Evolutionary conservation across 805 yeast species (phyloP), one percentile per base, ranked within the genome.

Genomic region (Diddensiella caesifluorescens): DNA sequence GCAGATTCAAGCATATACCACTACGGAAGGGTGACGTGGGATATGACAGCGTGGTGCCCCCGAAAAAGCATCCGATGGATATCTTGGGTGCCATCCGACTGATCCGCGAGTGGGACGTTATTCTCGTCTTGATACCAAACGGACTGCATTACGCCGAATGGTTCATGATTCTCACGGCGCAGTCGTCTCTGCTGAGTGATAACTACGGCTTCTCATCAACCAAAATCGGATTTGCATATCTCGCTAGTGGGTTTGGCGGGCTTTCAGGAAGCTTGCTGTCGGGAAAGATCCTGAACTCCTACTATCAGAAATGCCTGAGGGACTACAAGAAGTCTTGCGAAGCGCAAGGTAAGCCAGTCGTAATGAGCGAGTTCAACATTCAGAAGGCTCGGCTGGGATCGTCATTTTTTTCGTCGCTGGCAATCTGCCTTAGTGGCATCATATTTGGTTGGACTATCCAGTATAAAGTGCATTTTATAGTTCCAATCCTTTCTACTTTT

Each of bases 371-470:
- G 6, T 77, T 81, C 54, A 73, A 81, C 53, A 67, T 79, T 27
- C 68, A 77, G 41, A 63, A 62, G 36, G 74, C 82, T 0, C 68
- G 92, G 45, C 53, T 82, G 7, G 63, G 68, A n/a, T 65, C 73
- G 5, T 65, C 69, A 4, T 54, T 64, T 6, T 45, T 69, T 13
- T 74, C 83, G 2, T 58, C 75, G 2, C 29, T 62, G 2, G 27
- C 75, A 4, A 54, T 73, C 3, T 49, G 60, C 21, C 68, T 67
- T 0, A 68, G 72, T 5, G 51, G 74, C 0, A 45, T 80, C 1
- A 61, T 77, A 21, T 83, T 73, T 59, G 95, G 94, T 1, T 86
- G 95, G 95, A 75, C 86, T 46, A 54, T 85, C 10, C 66, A 74
- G 26, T 60, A 62, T 21, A 59, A 65, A 22, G 69, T 71, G 3